Conservation (phyloP, 192 early-diverging fungal species). For the Coemansia aciculifera region DNA sequence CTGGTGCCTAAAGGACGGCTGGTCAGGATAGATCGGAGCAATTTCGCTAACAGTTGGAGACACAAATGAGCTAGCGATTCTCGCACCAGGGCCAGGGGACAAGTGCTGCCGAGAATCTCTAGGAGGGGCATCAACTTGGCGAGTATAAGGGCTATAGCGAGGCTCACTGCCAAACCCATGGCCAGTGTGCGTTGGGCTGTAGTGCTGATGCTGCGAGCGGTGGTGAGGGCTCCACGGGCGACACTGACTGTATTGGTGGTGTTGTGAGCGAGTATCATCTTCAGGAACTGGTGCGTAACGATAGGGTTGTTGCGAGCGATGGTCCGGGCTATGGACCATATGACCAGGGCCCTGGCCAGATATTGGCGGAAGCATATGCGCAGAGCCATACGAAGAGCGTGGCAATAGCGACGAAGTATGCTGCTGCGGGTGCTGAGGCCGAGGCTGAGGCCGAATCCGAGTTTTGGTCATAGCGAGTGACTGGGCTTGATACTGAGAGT, state of each 20-base stretch:
- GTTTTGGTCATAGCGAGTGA: not conserved
- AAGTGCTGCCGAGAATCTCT: slow-evolving; percentile 37
- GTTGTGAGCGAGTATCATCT: slow-evolving; percentile 18
- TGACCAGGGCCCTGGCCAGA: slow-evolving; percentile 12
- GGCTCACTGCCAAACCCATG: slow-evolving; percentile 27
- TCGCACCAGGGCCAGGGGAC: slow-evolving; percentile 15
- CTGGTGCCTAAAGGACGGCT: slow-evolving; percentile 16
- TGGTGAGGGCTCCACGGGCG: slow-evolving; percentile 55
- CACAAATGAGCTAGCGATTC: slow-evolving; percentile 12
- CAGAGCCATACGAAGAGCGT: slow-evolving; percentile 3
- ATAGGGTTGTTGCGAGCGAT: slow-evolving; percentile 17
- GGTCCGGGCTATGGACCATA: slow-evolving; percentile 1
- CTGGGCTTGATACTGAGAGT: slow-evolving; percentile 13
- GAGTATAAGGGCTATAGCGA: slow-evolving; percentile 50
- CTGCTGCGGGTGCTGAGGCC: slow-evolving; percentile 12
- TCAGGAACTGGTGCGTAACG: slow-evolving; percentile 20
- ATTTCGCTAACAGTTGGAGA: slow-evolving; percentile 9
- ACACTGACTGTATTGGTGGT: slow-evolving; percentile 26
- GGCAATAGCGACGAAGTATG: slow-evolving; percentile 12
- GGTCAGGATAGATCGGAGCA: slow-evolving; percentile 9
- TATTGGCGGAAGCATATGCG: slow-evolving; percentile 22
- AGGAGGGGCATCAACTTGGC: slow-evolving; percentile 22
- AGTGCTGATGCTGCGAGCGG: slow-evolving; percentile 38
- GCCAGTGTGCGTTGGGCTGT: slow-evolving; percentile 28
- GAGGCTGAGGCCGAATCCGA: slow-evolving; percentile 1